Conservation (phyloP, 768 basidiomycete genomes). For the Kondoa subrosea region DNA sequence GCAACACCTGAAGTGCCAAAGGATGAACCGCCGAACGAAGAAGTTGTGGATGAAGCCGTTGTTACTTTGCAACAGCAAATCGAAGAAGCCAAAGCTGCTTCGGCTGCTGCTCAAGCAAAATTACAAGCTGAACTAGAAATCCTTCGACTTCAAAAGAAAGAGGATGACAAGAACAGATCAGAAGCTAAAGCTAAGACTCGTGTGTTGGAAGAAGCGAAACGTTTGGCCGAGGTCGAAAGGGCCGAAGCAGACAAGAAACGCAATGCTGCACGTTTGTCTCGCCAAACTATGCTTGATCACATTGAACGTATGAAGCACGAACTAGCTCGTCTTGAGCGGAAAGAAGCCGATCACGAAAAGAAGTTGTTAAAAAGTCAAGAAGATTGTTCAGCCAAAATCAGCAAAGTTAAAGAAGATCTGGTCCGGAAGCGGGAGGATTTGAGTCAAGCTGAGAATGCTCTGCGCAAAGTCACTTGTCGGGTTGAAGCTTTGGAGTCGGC, state of each 20-base stretch:
- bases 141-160: conserved; percentile 54
- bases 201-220: conserved; percentile 65
- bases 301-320: conserved; percentile 28
- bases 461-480: conserved; percentile 33
- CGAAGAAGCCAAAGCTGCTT: conserved; percentile 42
- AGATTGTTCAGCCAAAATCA: conserved; percentile 46
- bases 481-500: conserved; percentile 16
- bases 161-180: conserved; percentile 59
- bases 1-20: not conserved
- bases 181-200: conserved; percentile 75
- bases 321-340: conserved; percentile 36
- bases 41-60: conserved; percentile 25
- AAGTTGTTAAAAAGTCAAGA: conserved; percentile 24
- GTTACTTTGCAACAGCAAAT: conserved; percentile 53
- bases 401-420: conserved; percentile 42
- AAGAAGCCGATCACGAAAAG: conserved; percentile 25
- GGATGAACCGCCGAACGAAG: not conserved
- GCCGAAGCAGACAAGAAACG: conserved; percentile 79
- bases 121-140: conserved; percentile 60
- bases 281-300: conserved; percentile 28
- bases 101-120: conserved; percentile 45
- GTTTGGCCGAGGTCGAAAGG: conserved; percentile 58
- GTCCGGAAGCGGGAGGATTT: conserved; percentile 44
- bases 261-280: conserved; percentile 42
- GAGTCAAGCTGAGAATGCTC: conserved; percentile 40